Conservation (phyloP, 2,329 filamentous ascomycete species). For the Colletotrichum siamense region DNA sequence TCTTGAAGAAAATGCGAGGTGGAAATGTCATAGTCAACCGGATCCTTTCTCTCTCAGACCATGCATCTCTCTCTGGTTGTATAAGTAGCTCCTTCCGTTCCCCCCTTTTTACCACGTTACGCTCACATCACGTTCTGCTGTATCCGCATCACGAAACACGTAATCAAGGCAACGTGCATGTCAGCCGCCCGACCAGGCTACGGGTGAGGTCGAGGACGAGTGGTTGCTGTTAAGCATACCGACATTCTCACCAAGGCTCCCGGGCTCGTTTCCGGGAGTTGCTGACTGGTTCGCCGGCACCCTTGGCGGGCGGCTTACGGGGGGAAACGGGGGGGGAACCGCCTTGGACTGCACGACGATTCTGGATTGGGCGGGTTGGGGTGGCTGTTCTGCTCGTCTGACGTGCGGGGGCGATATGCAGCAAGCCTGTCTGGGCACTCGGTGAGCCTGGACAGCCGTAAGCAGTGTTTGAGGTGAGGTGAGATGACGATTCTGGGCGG, state of each 20-base stretch:
- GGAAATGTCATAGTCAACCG: not conserved
- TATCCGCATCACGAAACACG: not conserved
- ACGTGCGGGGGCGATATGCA: not conserved
- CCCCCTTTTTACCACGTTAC: not conserved
- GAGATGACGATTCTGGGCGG: not conserved
- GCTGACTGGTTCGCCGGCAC: not conserved
- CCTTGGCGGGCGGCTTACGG: constrained; percentile 1
- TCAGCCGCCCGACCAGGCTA: not conserved
- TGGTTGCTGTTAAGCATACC: constrained; percentile 14
- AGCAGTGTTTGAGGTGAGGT: not conserved
- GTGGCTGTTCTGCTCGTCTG: not conserved
- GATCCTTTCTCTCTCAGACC: not conserved
- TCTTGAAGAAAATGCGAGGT: not conserved
- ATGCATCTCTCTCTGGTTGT: not conserved
- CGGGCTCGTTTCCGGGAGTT: not conserved
- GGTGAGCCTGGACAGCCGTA: not conserved
- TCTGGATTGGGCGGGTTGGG: not conserved
- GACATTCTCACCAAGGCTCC: constrained; percentile 6
- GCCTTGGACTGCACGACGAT: not conserved
- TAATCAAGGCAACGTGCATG: not conserved
- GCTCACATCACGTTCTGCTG: not conserved
- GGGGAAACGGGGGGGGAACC: not conserved
- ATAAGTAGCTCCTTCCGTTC: not conserved
- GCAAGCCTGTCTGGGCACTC: not conserved
- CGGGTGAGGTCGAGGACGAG: not conserved